phyloP scores from a whole-genome alignment of 208 protist species.

The Sergeia podlipaevii region DNA sequence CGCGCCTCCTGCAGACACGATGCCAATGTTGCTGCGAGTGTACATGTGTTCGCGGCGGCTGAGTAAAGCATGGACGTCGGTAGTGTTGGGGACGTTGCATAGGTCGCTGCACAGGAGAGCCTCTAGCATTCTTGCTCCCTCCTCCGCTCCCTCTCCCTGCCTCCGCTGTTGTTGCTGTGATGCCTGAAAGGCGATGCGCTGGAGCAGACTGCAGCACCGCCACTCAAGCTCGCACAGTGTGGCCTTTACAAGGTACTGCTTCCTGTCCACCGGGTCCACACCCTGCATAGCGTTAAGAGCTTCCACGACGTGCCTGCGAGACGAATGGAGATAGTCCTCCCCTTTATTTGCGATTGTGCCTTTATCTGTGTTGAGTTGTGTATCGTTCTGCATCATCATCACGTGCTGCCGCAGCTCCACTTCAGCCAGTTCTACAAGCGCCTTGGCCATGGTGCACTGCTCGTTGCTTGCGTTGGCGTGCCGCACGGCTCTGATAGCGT shows the following conservation, averaged over 20 bases:
- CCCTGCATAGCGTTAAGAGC: conserved; percentile 27
- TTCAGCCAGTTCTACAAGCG: conserved; percentile 42
- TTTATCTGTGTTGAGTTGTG: too few species aligned
- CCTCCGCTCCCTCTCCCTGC: not conserved
- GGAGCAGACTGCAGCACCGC: conserved; percentile 35
- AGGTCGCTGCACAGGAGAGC: conserved; percentile 32
- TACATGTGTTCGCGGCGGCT: conserved; percentile 18
- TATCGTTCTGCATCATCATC: too few species aligned
- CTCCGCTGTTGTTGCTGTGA: not conserved
- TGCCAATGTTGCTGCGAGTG: not conserved
- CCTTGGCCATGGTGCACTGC: conserved; percentile 33
- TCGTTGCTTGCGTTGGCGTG: conserved; percentile 18
- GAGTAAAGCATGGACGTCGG: conserved; percentile 29
- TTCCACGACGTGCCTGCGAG: conserved; percentile 23
- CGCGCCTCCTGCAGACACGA: not conserved
- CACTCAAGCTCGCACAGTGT: conserved; percentile 61
- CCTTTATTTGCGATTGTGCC: too few species aligned
- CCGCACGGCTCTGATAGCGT: conserved; percentile 7
- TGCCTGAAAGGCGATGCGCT: conserved; percentile 24
- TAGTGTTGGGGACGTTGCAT: conserved; percentile 48
- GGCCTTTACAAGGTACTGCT: conserved; percentile 51
- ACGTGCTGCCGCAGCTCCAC: conserved; percentile 26
- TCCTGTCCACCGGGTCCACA: conserved; percentile 36
- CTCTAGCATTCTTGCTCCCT: conserved; percentile 13
- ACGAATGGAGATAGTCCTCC: conserved; percentile 9